These are phyloP conservation scores for Bipolaris cookei DNA, from an alignment of 2,329 filamentous ascomycete genomes.

Conservation along the genomic window DNA sequence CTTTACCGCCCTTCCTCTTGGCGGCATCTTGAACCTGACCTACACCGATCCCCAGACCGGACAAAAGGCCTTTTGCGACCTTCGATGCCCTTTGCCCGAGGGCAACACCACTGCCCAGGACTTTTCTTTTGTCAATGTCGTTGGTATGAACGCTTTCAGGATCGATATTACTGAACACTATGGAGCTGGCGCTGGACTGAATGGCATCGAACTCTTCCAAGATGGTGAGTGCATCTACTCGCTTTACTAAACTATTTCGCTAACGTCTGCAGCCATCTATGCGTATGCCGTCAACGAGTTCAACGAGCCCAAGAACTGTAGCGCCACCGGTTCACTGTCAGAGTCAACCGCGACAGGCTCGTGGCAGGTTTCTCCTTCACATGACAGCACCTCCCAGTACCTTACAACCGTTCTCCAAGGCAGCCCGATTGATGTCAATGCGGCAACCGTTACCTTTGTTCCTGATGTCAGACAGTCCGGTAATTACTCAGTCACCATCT, in stretches of 20 bases:
- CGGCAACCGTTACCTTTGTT: constrained; percentile 75
- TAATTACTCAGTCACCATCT: constrained; percentile 89
- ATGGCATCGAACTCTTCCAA: constrained; percentile 85
- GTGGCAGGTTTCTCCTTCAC: constrained; percentile 74
- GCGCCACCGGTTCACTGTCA: constrained; percentile 61
- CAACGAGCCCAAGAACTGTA: constrained; percentile 84
- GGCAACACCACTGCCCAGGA: constrained; percentile 78
- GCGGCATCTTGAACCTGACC: constrained; percentile 95
- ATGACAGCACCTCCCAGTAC: constrained; percentile 75
- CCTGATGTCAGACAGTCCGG: constrained; percentile 88
- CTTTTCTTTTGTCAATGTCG: constrained; percentile 88
- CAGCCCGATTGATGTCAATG: constrained; percentile 61
- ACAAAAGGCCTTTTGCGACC: constrained; percentile 74
- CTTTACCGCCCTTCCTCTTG: constrained; percentile 82
- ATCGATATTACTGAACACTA: constrained; percentile 89
- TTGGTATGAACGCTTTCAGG: constrained; percentile 87
- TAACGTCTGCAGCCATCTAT: constrained; percentile 66
- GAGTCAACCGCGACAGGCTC: constrained; percentile 72
- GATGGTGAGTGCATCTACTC: constrained; percentile 56
- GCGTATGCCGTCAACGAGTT: constrained; percentile 84
- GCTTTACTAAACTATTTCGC: background rate
- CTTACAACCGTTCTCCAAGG: constrained; percentile 70
- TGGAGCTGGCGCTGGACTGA: constrained; percentile 80
- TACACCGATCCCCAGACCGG: constrained; percentile 77
- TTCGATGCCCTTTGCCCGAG: constrained; percentile 79